Evolutionary conservation across 768 basidiomycete genomes (phyloP), one percentile per base, ranked within the genome.

Genomic region (Tubosaeta brunneosetosa): DNA sequence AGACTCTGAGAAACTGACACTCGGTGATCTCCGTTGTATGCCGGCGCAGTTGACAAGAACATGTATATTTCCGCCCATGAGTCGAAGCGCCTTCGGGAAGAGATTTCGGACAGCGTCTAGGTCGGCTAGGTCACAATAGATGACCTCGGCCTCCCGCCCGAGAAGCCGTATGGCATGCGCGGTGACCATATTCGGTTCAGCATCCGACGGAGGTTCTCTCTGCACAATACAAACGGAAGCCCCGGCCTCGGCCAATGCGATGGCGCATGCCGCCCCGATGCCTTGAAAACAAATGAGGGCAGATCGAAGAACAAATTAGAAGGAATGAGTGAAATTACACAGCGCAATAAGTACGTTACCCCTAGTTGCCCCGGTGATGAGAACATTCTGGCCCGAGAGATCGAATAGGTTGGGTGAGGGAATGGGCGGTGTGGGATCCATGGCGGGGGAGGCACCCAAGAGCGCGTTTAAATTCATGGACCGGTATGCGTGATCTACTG

Each of bases 331-430:
- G 55, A 56, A 66, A 55, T 64, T 59, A 53, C 25, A 44, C 36
- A 51, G 36, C 25, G 49, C 48, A 66, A 57, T 53, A 56, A 60
- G 36, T 62, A 69, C 72, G 55, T 66, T 67, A 86, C 88, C 89
- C 68, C 89, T 76, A 22, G 86, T 83, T 31, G 84, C 86, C 55
- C 90, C 90, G 36, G 91, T 92, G 63, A 93, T 79, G 70, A 92
- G 83, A 33, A 79, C 87, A 52, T 79, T 85, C 64, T 83, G 75
- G 52, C 82, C 81, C 3, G 70, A 65, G 62, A 93, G 80, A 52
- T 80, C 78, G 70, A 91, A 91, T 46, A 93, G 79, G 34, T 75
- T 68, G 55, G 70, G 78, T 12, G 82, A 72, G 61, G 70, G 75
- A 63, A 71, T 56, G 32, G 68, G 57, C 26, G 84, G 81, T 36